A percentile compares a stretch with the other conserved stretches of the same genome.
phyloP scores from a whole-genome alignment of 2,329 filamentous ascomycete genomes.

The Phoma herbarum region DNA sequence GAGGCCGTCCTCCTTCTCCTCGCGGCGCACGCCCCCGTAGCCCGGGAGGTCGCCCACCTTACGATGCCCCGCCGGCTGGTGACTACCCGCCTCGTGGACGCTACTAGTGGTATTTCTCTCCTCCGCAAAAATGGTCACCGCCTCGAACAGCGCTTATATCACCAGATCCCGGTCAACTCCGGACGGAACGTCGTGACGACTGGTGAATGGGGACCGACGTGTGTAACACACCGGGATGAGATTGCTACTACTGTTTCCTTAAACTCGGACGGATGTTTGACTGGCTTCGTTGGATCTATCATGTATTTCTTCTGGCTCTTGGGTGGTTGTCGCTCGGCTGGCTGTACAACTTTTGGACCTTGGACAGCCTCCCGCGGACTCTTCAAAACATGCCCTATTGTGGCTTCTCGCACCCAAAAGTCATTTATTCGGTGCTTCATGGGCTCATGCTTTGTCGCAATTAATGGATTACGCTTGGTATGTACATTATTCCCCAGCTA shows the following conservation, averaged over 20 bases:
- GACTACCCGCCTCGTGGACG: constrained; percentile 56
- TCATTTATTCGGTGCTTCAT: constrained; percentile 4
- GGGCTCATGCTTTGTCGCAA: constrained; percentile 7
- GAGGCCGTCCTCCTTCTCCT: constrained; percentile 54
- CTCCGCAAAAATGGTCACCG: constrained; percentile 5
- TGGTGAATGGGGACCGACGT: constrained; percentile 1
- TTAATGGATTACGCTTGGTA: constrained; percentile 22
- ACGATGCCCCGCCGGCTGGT: constrained; percentile 50
- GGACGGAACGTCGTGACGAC: constrained; percentile 11
- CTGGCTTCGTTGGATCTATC: constrained; percentile 14
- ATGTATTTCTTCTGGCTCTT: constrained; percentile 18
- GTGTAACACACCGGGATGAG: constrained; percentile 9
- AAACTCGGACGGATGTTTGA: constrained; percentile 14
- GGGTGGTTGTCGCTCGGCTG: constrained; percentile 7
- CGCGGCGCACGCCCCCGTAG: constrained; percentile 49
- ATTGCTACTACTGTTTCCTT: constrained; percentile 11
- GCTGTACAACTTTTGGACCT: constrained; percentile 1
- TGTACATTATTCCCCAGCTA: constrained; percentile 18
- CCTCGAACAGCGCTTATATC: constrained; percentile 19
- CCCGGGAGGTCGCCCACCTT: constrained; percentile 70
- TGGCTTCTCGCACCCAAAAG: constrained; percentile 13
- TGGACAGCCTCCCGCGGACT: constrained; percentile 6
- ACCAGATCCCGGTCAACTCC: constrained; percentile 15
- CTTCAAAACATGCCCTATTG: constrained; percentile 1
- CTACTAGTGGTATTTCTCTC: constrained; percentile 44